phyloP scores from a whole-genome alignment of 2,329 filamentous ascomycete species.

The Colletotrichum horii region DNA sequence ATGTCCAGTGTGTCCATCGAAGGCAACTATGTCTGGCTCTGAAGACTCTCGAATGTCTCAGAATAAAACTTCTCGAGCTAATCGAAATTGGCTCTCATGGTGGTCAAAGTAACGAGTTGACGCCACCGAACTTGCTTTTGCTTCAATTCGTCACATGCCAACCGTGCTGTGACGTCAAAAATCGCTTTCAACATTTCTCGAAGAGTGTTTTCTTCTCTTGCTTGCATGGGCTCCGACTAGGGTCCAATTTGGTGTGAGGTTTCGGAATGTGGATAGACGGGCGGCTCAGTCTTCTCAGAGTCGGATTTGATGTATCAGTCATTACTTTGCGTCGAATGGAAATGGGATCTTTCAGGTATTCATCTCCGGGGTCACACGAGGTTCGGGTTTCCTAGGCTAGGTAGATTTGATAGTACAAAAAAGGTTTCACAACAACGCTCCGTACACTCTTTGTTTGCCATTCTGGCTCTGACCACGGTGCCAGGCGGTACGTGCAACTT shows the following conservation, averaged over 20 bases:
- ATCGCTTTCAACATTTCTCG: not conserved
- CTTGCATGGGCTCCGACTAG: not conserved
- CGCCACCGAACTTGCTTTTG: not conserved
- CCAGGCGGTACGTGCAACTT: not conserved
- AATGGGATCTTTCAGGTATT: not conserved
- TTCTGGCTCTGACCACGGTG: not conserved
- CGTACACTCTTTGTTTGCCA: not conserved
- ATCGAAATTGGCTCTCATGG: not conserved
- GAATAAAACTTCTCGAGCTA: not conserved
- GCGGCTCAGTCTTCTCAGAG: not conserved
- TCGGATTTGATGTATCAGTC: not conserved
- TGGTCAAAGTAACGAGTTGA: not conserved
- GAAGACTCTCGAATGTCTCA: not conserved
- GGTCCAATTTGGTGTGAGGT: not conserved
- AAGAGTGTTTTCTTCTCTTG: not conserved
- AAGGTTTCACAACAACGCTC: not conserved
- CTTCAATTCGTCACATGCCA: not conserved
- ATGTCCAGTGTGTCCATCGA: not conserved
- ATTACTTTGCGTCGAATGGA: not conserved
- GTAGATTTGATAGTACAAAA: not conserved
- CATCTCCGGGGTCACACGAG: not conserved
- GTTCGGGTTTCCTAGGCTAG: not conserved
- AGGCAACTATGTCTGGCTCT: not conserved
- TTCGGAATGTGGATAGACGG: not conserved
- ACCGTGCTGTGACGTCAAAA: not conserved